Percentiles rank a stretch among this genome's conserved stretches.
phyloP scores from a whole-genome alignment of 148 eudicot genomes.

The Agrostemma githago region DNA sequence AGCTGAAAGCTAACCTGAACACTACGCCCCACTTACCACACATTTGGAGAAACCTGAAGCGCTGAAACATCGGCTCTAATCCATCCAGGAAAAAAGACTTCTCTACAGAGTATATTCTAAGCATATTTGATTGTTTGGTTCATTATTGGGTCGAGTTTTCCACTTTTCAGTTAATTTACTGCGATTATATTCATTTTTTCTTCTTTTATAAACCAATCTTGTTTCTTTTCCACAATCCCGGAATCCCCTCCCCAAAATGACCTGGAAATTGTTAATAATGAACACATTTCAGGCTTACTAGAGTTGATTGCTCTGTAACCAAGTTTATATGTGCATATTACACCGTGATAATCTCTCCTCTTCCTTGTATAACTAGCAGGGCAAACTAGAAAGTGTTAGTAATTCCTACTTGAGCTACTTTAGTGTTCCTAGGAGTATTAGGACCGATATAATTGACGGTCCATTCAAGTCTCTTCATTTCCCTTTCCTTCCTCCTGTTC shows the following conservation, averaged over 20 bases:
- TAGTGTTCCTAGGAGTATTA: constrained; percentile 27
- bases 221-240: no score
- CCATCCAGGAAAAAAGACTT: not conserved
- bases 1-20: constrained; percentile 1
- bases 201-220: not conserved
- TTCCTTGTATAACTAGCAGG: not conserved
- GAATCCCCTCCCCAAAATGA: not conserved
- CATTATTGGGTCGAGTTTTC: not conserved
- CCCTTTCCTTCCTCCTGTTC: constrained; percentile 28
- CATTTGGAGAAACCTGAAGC: constrained; percentile 8
- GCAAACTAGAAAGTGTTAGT: constrained; percentile 2
- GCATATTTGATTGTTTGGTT: not conserved
- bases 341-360: not conserved
- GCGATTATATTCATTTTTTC: not conserved
- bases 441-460: constrained; percentile 25
- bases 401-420: constrained; percentile 27
- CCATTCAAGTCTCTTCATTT: constrained; percentile 45
- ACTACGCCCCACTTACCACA: not conserved
- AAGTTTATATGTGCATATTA: no score
- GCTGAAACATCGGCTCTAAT: not conserved
- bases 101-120: not conserved
- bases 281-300: not conserved
- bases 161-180: not conserved
- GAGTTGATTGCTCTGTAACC: not conserved
- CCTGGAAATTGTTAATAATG: not conserved